Evolutionary conservation across 306 rosid species (phyloP), one percentile per base, ranked within the genome.

Genomic region (Begonia masoniana): DNA sequence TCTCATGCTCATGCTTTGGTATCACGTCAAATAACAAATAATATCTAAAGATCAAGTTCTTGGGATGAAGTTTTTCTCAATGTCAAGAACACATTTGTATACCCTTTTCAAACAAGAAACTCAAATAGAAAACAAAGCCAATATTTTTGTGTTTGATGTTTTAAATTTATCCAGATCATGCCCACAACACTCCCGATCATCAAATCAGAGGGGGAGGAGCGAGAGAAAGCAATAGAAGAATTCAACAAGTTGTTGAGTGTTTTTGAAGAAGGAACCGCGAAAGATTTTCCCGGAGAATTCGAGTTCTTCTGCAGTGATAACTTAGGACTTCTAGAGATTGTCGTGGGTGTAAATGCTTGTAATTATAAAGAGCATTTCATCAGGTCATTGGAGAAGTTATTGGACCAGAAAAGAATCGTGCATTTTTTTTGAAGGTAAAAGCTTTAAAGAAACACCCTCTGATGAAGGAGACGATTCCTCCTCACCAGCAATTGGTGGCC

Each of bases 231-330:
- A 17, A 57, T 52, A 35, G 62, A 70, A 12, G 71, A 58, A 7
- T 13, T 39, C 51, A 53, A 19, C 10, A 58, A 68, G 46, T 13
- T 58, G 55, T 5, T 54, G 0, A 41, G 21, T 35, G 78, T 54
- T 12, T 74, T 81, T 41, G 68, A 66, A 61, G 67, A 74, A 49
- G 88, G 79, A 57, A 24, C 67, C 41, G 61, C 69, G 55, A 50
- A 48, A 16, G 75, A 68, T 68, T 68, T 69, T 48, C 47, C 42
- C 0, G 66, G 51, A 36, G 49, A 66, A 19, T 43, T 58, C 10
- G 59, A 50, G 13, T 67, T 54, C 39, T 63, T 50, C 47, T 26
- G 61, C 0, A 58, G 64, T 0, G 48, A 66, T 50, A 59, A 46
- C 39, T 45, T 71, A 51, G 80, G 74, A 51, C 41, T 71, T 26